phyloP scores from a whole-genome alignment of 495 filamentous ascomycete species.

The Xylaria castorea region DNA sequence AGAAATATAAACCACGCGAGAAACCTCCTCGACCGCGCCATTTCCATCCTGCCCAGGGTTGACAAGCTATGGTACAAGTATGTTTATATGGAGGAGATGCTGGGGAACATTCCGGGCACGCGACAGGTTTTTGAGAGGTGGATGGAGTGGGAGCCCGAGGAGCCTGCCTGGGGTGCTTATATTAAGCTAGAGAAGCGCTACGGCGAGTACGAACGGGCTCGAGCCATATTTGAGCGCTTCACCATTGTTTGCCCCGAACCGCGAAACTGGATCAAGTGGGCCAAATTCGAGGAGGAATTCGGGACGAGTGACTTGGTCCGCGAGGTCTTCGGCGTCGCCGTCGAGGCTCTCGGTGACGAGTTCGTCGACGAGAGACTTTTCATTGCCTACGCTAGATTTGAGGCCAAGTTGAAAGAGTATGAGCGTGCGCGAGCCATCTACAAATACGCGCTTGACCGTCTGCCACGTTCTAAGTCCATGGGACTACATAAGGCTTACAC shows the following conservation, averaged over 20 bases:
- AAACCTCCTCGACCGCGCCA: constrained; percentile 92
- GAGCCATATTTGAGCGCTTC: constrained; percentile 87
- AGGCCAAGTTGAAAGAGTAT: constrained; percentile 92
- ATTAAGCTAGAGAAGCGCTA: constrained; percentile 98
- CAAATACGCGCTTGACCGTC: constrained; percentile 91
- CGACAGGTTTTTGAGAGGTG: constrained; percentile 96
- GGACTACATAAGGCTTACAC: constrained; percentile 90
- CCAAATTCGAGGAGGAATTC: constrained; percentile 93
- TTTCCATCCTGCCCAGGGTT: constrained; percentile 87
- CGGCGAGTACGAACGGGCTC: constrained; percentile 82
- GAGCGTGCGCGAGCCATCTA: constrained; percentile 96
- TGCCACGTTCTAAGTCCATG: constrained; percentile 86
- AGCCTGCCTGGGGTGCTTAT: constrained; percentile 93
- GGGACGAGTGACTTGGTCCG: constrained; percentile 90
- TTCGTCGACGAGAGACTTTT: constrained; percentile 98
- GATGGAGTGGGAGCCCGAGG: constrained; percentile 98
- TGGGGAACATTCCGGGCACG: constrained; percentile 89
- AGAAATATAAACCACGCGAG: constrained; percentile 97
- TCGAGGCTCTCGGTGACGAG: constrained; percentile 90
- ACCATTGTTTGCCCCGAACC: constrained; percentile 95
- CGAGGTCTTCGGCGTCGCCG: constrained; percentile 88
- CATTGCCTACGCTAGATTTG: constrained; percentile 89
- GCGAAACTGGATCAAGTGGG: constrained; percentile 98
- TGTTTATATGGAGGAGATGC: constrained; percentile 97
- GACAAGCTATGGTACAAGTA: constrained; percentile 99